Evolutionary conservation across 345 rosid species (phyloP).

Genomic region (Hypericum androsaemum): DNA sequence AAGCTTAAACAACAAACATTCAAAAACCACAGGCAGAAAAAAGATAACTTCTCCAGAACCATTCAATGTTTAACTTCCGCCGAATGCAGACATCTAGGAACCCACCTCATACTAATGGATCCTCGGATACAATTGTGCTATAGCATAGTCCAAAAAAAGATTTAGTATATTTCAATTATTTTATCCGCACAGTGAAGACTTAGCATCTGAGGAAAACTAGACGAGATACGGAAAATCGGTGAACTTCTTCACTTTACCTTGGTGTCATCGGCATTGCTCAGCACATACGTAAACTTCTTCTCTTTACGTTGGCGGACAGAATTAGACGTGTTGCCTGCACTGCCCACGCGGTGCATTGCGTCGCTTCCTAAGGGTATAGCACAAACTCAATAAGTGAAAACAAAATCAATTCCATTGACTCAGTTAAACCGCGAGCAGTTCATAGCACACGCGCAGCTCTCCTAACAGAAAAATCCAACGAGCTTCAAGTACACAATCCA

Average conservation of each 20-base stretch:
- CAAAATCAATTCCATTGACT: background rate
- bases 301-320: slow-evolving; percentile 90
- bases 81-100: no score
- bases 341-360: slow-evolving; percentile 98
- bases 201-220: no score
- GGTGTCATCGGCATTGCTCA: slow-evolving; percentile 61
- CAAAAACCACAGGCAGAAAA: background rate
- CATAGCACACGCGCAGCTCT: no score
- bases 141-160: no score
- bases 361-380: slow-evolving; percentile 25
- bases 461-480: no score
- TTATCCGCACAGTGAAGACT: no score
- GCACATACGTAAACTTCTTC: slow-evolving; percentile 86
- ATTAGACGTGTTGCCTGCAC: slow-evolving; percentile 81
- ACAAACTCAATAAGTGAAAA: slow-evolving; percentile 5
- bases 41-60: slow-evolving; percentile 1
- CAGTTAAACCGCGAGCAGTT: background rate
- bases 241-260: slow-evolving; percentile 32
- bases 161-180: no score
- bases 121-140: no score
- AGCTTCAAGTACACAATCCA: no score
- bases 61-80: no score
- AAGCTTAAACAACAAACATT: background rate
- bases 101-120: no score
- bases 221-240: no score